These are phyloP conservation scores for Phoma sp. DNA, from an alignment of 2,329 filamentous ascomycete genomes.

Conservation along the genomic window DNA sequence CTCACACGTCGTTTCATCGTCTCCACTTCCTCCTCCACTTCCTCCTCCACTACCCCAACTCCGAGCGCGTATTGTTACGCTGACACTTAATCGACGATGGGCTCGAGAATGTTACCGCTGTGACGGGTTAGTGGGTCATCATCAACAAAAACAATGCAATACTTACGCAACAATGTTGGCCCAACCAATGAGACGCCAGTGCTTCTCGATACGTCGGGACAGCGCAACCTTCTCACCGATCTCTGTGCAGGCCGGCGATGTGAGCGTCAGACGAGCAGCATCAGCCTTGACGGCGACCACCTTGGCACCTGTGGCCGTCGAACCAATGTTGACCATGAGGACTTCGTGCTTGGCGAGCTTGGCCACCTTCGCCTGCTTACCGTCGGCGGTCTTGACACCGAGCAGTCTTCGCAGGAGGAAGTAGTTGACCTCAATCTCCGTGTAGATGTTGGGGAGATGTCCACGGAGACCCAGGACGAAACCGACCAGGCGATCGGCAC, in stretches of 20 bases:
- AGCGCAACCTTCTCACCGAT: conserved; percentile 98
- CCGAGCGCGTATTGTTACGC: conserved; percentile 3
- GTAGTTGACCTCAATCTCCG: conserved; percentile 96
- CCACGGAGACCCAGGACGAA: conserved; percentile 97
- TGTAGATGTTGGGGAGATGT: conserved; percentile 94
- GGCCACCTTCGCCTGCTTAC: conserved; percentile 98
- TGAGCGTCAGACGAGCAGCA: conserved; percentile 92
- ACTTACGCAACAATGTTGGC: conserved; percentile 53
- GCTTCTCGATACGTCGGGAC: conserved; percentile 96
- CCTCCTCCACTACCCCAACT: conserved; percentile 2
- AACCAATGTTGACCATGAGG: conserved; percentile 99
- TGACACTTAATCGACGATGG: conserved; percentile 36
- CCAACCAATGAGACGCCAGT: conserved; percentile 71
- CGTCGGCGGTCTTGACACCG: conserved; percentile 96
- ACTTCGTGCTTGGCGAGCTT: conserved; percentile 99
- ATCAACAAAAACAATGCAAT: conserved; percentile 2
- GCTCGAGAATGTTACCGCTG: conserved; percentile 49
- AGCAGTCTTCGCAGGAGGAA: conserved; percentile 93
- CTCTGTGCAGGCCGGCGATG: conserved; percentile 93
- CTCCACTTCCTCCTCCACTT: conserved; percentile 9
- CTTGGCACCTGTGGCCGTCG: conserved; percentile 96
- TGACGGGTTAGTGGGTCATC: conserved; percentile 23
- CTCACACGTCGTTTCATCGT: conserved; percentile 24
- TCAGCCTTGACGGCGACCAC: conserved; percentile 97
- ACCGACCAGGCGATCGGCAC: conserved; percentile 97